These are phyloP conservation scores for Gynostemma pentaphyllum DNA, from an alignment of 306 rosid genomes.

Conservation along the genomic window DNA sequence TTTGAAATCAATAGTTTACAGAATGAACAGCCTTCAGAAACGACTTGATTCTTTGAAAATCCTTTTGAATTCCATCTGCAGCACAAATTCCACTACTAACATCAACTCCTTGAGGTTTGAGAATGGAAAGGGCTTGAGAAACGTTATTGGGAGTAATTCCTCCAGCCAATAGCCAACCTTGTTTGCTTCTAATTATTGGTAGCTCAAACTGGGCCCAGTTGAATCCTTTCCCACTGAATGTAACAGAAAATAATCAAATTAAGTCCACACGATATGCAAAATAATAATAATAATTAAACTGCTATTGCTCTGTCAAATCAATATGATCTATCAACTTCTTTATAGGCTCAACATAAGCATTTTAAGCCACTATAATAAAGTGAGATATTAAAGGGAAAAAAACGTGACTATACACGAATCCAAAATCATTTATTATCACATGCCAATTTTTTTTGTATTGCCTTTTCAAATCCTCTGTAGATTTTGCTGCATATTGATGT, in stretches of 20 bases:
- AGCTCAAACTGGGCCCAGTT: constrained; percentile 61
- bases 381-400: no score
- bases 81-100: constrained; percentile 87
- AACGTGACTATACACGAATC: no score
- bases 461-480: no score
- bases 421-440: no score
- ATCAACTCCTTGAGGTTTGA: constrained; percentile 75
- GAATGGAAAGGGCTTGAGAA: constrained; percentile 48
- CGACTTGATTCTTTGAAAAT: constrained; percentile 39
- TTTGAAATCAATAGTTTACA: constrained; percentile 23
- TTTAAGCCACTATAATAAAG: background rate
- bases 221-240: constrained; percentile 66
- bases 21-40: constrained; percentile 45
- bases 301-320: background rate
- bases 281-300: background rate
- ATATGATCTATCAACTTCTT: background rate
- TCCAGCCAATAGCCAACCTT: constrained; percentile 97
- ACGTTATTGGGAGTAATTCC: constrained; percentile 67
- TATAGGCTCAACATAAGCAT: background rate
- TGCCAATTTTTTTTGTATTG: no score
- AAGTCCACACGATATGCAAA: background rate
- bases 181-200: constrained; percentile 57
- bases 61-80: constrained; percentile 71
- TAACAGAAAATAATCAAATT: constrained; percentile 6
- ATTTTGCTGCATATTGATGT: no score